A percentile compares a stretch with the other conserved stretches of the same genome.
Conservation (phyloP, 164 flowering plant genomes). For the Dillenia suffruticosa region DNA sequence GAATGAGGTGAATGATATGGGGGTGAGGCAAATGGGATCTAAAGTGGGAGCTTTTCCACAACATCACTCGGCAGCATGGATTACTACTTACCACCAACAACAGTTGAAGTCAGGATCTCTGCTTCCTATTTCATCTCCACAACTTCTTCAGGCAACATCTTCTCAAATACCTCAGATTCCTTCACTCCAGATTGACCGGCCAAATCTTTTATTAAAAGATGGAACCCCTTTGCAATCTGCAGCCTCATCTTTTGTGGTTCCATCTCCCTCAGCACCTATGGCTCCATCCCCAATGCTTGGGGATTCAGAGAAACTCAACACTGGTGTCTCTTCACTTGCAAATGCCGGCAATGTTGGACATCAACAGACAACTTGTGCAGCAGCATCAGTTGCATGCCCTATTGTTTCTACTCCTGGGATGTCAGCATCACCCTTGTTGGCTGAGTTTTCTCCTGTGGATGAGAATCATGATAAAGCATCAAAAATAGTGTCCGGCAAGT, state of each 20-base stretch:
- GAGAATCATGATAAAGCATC: slow-evolving; percentile 48
- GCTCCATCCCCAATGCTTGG: slow-evolving; percentile 85
- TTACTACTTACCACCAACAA: slow-evolving; percentile 45
- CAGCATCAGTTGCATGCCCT: slow-evolving; percentile 47
- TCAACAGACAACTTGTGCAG: slow-evolving; percentile 37
- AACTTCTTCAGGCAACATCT: slow-evolving; percentile 58
- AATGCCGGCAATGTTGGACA: slow-evolving; percentile 59
- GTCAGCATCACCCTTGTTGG: slow-evolving; percentile 90
- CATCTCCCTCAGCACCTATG: slow-evolving; percentile 83
- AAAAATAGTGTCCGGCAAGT: slow-evolving; percentile 42
- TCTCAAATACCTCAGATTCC: slow-evolving; percentile 76
- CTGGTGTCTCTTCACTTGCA: slow-evolving; percentile 52
- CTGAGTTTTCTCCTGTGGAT: slow-evolving; percentile 62
- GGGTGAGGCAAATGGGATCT: slow-evolving; percentile 51
- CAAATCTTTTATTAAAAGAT: slow-evolving; percentile 49
- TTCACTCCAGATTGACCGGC: slow-evolving; percentile 86
- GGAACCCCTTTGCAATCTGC: slow-evolving; percentile 78
- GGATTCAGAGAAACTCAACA: slow-evolving; percentile 60
- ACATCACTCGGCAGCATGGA: slow-evolving; percentile 49
- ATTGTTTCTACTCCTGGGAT: slow-evolving; percentile 93
- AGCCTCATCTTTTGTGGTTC: slow-evolving; percentile 70
- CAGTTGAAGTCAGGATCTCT: slow-evolving; percentile 61
- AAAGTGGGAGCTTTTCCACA: slow-evolving; percentile 60
- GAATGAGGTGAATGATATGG: slow-evolving; percentile 56
- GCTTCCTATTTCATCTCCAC: slow-evolving; percentile 67